Base-by-base conservation (phyloP, 768 basidiomycete genomes). In the Boletus insuetus region DNA sequence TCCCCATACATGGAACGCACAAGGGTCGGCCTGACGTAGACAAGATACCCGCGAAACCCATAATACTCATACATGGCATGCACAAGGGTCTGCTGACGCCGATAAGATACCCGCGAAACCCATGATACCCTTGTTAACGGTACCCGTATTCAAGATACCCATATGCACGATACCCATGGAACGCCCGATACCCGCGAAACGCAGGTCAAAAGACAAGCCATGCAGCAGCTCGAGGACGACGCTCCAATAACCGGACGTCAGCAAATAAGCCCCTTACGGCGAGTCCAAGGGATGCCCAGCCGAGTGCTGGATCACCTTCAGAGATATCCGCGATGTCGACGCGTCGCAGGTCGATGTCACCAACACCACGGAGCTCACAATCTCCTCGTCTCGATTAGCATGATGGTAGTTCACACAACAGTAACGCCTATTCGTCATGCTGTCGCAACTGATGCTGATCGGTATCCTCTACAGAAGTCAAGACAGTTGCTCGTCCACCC, bases 151-250 rank as follows among this genome's bases (percentile, higher is more conserved):
- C 26, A 26, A 26, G 26, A 26, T 26, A 26, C 26, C 26, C 26
- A 26, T 29, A 29, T 29, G 26, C 9, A 29, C 26, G 9, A 29
- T 29, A 29, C 2, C 26, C 26, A 29, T 29, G 26, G 24, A 24
- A 24, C 24, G 24, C 24, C 3, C 3, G 24, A 26, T 26, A 26
- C 26, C 26, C 26, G 26, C 49, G 32, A 59, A 41, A 12, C 31
- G 49, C 29, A 53, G 45, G 46, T 22, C 58, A 68, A 38, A 64
- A 68, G 47, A 66, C 37, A 42, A 31, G 20, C 2, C 53, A 35
- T 39, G 44, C 46, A 43, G 38, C 6, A 39, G 50, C 46, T 39
- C 45, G 39, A 58, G 37, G 20, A 45, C 34, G 55, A 55, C 51
- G 44, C 9, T 40, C 49, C 56, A 32, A 24, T 4, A 47, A 42